A percentile compares a stretch with the other conserved stretches of the same genome.
Conservation (phyloP, 1,139 yeast species). For the Geotrichum reessii region DNA sequence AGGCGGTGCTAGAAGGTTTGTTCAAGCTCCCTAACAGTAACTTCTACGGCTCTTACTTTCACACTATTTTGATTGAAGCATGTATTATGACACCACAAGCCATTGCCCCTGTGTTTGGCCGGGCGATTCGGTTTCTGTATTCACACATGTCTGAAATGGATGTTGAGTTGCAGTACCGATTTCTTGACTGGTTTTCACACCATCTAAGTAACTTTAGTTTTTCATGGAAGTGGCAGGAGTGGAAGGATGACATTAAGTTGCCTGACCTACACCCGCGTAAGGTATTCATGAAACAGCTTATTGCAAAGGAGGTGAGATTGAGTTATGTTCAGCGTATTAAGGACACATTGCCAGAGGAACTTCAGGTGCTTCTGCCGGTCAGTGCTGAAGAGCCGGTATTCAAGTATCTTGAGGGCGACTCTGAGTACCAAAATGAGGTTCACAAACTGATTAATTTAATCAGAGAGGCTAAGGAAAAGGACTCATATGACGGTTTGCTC, state of each 20-base stretch:
- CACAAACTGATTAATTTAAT: conserved; percentile 31
- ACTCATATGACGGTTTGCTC: conserved; percentile 36
- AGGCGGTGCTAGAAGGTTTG: conserved; percentile 70
- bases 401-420: conserved; percentile 35
- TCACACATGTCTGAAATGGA: conserved; percentile 62
- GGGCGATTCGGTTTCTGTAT: conserved; percentile 84
- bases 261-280: conserved; percentile 61
- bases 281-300: conserved; percentile 69
- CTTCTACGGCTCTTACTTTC: conserved; percentile 48
- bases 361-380: conserved; percentile 49
- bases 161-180: conserved; percentile 66
- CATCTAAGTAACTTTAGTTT: conserved; percentile 92
- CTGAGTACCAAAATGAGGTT: conserved; percentile 39
- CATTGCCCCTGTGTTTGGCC: conserved; percentile 91
- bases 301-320: conserved; percentile 76
- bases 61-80: conserved; percentile 80
- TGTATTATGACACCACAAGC: conserved; percentile 84
- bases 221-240: conserved; percentile 98
- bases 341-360: conserved; percentile 72
- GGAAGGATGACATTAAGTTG: conserved; percentile 43
- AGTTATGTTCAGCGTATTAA: conserved; percentile 65
- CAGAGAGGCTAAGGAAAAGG: conserved; percentile 30
- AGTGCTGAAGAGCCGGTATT: conserved; percentile 46
- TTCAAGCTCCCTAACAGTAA: conserved; percentile 56
- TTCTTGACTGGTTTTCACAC: conserved; percentile 87